Evolutionary conservation across 2,329 filamentous ascomycete genomes (phyloP).

Genomic region (Cladosporium sp.): DNA sequence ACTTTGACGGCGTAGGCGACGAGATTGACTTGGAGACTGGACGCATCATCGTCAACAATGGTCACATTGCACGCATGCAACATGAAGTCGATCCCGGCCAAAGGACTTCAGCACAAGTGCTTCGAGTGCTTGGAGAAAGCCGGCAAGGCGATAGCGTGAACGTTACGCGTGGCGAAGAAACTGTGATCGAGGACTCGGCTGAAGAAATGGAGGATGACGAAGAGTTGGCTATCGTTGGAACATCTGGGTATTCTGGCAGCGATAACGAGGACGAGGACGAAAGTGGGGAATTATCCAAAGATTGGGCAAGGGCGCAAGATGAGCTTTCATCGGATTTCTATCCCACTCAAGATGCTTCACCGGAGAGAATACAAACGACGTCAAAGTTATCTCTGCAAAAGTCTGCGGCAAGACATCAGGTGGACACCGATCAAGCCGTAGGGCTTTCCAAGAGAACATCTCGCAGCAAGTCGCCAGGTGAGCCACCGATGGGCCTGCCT

Average conservation of each 20-base stretch:
- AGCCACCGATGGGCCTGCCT: conserved; percentile 22
- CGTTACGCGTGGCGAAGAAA: background rate
- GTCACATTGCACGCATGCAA: conserved; percentile 70
- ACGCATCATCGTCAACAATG: conserved; percentile 85
- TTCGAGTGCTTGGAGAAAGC: conserved; percentile 37
- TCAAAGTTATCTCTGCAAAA: background rate
- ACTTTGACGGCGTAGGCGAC: conserved; percentile 82
- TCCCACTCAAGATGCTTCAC: conserved; percentile 13
- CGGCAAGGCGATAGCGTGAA: conserved; percentile 21
- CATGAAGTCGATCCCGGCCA: conserved; percentile 56
- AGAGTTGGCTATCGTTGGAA: background rate
- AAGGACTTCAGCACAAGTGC: conserved; percentile 34
- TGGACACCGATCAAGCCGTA: background rate
- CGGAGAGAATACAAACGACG: background rate
- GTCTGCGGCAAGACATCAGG: background rate
- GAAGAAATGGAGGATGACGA: conserved; percentile 24
- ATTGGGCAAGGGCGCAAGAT: conserved; percentile 12
- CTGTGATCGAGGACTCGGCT: conserved; percentile 13
- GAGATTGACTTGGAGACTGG: conserved; percentile 85
- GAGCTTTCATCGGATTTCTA: conserved; percentile 19
- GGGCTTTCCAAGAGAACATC: background rate
- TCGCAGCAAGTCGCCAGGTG: background rate
- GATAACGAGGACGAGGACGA: background rate
- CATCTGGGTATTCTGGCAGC: conserved; percentile 13
- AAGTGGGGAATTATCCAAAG: background rate